A percentile compares a stretch with the other conserved stretches of the same genome.
Evolutionary conservation across 2,329 filamentous ascomycete species (phyloP).

Genomic region (Basipetospora chlamydospora): DNA sequence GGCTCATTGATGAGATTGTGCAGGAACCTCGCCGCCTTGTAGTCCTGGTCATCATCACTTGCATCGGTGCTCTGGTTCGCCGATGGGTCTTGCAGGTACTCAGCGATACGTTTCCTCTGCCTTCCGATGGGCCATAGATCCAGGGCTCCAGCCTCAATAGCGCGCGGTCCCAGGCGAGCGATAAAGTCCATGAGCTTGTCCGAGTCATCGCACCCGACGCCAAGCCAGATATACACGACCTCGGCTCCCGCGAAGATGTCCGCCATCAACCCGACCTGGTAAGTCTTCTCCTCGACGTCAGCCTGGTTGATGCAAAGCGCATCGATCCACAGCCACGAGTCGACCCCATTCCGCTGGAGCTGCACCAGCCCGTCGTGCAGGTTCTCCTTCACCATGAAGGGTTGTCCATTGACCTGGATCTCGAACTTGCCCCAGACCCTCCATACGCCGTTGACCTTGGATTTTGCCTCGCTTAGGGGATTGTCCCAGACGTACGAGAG

Average conservation of each 20-base stretch:
- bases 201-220: background rate
- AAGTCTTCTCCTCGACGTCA: background rate
- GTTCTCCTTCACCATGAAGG: constrained; percentile 5
- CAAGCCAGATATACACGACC: background rate
- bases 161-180: background rate
- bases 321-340: constrained; percentile 12
- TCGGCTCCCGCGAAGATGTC: background rate
- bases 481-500: constrained; percentile 12
- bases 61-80: background rate
- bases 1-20: background rate
- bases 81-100: too few relatives aligned
- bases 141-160: background rate
- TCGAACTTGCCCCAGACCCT: too few relatives aligned
- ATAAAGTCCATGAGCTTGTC: background rate
- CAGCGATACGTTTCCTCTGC: too few relatives aligned
- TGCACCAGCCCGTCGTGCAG: constrained; percentile 8
- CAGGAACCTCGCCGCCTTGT: too few relatives aligned
- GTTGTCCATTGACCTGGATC: constrained; percentile 4
- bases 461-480: background rate
- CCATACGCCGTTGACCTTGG: too few relatives aligned
- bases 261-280: background rate
- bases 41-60: background rate
- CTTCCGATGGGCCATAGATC: too few relatives aligned
- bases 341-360: constrained; percentile 1
- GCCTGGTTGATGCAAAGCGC: constrained; percentile 12